Conservation (phyloP, 140 eudicot genomes). For the Ambrosia hybrid region DNA sequence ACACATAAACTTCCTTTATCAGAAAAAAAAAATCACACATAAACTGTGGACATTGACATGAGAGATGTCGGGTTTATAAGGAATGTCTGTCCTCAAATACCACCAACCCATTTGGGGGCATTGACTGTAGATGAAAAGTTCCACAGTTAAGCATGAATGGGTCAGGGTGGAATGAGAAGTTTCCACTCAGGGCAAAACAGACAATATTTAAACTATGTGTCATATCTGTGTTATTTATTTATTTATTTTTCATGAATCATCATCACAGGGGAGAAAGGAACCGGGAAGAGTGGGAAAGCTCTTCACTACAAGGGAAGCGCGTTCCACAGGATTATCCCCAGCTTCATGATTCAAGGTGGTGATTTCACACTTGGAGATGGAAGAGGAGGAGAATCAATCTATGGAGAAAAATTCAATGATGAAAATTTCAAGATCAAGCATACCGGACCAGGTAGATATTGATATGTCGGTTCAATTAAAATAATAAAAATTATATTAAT, state of each 20-base stretch:
- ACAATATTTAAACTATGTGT: background rate
- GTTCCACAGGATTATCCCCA: constrained; percentile 88
- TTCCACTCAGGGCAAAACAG: background rate
- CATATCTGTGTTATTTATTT: background rate
- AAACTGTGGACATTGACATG: too few species aligned
- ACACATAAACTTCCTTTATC: background rate
- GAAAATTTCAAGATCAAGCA: constrained; percentile 94
- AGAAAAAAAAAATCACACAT: too few species aligned
- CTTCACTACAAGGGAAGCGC: constrained; percentile 85
- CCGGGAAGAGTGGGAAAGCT: constrained; percentile 78
- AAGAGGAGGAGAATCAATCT: constrained; percentile 92
- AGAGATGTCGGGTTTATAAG: too few species aligned
- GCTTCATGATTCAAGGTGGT: constrained; percentile 98
- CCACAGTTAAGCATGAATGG: background rate
- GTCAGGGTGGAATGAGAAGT: background rate
- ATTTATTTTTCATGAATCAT: too few species aligned
- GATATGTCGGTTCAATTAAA: background rate
- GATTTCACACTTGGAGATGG: constrained; percentile 96
- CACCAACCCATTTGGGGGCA: background rate
- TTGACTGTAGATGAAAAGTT: background rate
- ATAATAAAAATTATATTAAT: background rate
- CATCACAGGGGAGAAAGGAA: constrained; percentile 79
- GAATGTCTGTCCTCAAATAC: too few species aligned
- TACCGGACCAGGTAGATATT: constrained; percentile 66
- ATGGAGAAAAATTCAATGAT: constrained; percentile 80